Evolutionary conservation across 2,329 filamentous ascomycete species (phyloP).

Genomic region (Fusarium armeniacum): DNA sequence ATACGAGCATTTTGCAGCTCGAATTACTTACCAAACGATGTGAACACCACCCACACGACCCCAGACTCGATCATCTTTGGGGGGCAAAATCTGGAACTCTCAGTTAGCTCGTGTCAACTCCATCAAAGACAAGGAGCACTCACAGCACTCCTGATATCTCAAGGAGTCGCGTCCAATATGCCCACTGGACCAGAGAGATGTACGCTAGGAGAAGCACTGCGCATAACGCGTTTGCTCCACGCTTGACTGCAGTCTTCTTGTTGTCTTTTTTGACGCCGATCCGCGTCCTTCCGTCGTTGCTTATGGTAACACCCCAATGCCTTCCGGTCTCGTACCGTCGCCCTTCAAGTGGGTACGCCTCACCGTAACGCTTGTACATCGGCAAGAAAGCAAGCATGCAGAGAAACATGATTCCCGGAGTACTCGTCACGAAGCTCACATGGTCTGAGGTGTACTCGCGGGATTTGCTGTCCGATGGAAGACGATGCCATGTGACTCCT

Average conservation of each 20-base stretch:
- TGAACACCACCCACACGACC: neutral
- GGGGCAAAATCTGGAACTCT: neutral
- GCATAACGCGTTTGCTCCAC: constrained; percentile 13
- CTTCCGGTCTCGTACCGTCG: constrained; percentile 39
- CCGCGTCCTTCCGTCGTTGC: constrained; percentile 32
- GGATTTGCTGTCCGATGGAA: constrained; percentile 4
- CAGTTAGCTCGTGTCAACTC: neutral
- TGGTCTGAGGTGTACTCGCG: constrained; percentile 38
- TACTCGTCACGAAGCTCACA: constrained; percentile 42
- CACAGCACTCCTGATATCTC: constrained; percentile 40
- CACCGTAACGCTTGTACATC: constrained; percentile 43
- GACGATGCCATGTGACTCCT: constrained; percentile 46
- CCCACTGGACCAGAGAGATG: constrained; percentile 28
- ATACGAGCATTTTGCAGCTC: neutral
- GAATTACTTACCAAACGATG: neutral
- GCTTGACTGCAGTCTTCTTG: constrained; percentile 18
- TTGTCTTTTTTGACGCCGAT: constrained; percentile 26
- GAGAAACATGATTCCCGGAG: constrained; percentile 40
- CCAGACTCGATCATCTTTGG: constrained; percentile 6
- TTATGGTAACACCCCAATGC: constrained; percentile 42
- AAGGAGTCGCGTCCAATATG: constrained; percentile 43
- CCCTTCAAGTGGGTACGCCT: constrained; percentile 45
- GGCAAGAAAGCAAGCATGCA: constrained; percentile 41
- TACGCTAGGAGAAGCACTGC: constrained; percentile 30
- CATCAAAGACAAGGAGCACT: neutral